Conservation (phyloP, 768 basidiomycete species). For the Trametes punicea region DNA sequence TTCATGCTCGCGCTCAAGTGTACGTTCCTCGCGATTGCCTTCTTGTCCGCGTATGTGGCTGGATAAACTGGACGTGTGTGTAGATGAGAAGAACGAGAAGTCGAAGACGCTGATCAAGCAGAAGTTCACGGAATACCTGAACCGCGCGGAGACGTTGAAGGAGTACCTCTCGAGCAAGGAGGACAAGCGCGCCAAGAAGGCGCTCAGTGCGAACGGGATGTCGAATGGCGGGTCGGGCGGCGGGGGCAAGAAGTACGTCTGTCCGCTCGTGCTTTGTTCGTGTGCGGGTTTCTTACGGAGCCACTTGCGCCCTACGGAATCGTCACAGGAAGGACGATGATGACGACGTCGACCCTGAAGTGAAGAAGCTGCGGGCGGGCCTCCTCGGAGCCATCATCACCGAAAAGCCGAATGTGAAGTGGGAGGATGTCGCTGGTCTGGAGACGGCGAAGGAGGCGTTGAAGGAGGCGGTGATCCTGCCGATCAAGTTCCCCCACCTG, state of each 20-base stretch:
- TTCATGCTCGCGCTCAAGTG: conserved; percentile 98
- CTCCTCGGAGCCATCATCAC: conserved; percentile 84
- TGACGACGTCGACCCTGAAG: conserved; percentile 85
- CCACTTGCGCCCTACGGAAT: background rate
- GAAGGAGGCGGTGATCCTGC: conserved; percentile 98
- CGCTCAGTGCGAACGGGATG: conserved; percentile 47
- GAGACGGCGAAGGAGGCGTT: conserved; percentile 93
- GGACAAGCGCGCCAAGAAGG: conserved; percentile 58
- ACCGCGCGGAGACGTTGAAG: conserved; percentile 89
- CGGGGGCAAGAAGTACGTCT: conserved; percentile 38
- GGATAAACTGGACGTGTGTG: background rate
- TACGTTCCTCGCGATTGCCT: conserved; percentile 34
- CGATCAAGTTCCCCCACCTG: conserved; percentile 98
- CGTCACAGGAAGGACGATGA: conserved; percentile 47
- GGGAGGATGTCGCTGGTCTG: conserved; percentile 98
- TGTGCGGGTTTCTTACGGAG: conserved; percentile 1
- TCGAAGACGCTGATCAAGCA: conserved; percentile 79
- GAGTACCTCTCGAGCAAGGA: conserved; percentile 65
- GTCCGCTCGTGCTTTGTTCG: background rate
- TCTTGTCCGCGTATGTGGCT: background rate
- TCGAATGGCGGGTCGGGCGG: conserved; percentile 36
- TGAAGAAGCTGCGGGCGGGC: conserved; percentile 94
- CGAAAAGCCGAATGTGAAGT: conserved; percentile 93
- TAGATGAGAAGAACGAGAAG: conserved; percentile 94
- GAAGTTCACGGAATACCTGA: conserved; percentile 90